phyloP scores from a whole-genome alignment of 768 basidiomycete genomes.

The Suillus hirtellus region DNA sequence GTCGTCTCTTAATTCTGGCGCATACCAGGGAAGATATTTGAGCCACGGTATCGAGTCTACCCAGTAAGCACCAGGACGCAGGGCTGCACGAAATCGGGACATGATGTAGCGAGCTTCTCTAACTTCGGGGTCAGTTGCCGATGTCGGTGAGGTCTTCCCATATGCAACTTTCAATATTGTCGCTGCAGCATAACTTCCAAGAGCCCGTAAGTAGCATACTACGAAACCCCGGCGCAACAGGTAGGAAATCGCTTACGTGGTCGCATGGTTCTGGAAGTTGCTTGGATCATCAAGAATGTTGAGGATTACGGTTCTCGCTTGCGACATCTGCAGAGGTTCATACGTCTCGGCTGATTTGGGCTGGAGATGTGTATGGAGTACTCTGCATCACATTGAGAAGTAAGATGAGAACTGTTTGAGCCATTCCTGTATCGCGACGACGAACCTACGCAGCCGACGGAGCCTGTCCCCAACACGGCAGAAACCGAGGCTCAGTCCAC shows the following conservation, averaged over 20 bases:
- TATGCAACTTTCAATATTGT: slow-evolving; percentile 21
- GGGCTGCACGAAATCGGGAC: slow-evolving; percentile 17
- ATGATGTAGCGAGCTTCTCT: not conserved
- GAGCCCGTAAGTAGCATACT: not conserved
- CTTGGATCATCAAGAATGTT: not conserved
- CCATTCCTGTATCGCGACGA: not conserved
- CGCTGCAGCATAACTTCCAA: not conserved
- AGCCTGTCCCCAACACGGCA: not conserved
- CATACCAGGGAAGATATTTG: slow-evolving; percentile 27
- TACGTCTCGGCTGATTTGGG: not conserved
- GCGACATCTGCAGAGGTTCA: not conserved
- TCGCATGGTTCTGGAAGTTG: not conserved
- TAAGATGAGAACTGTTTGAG: not conserved
- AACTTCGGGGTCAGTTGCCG: slow-evolving; percentile 17
- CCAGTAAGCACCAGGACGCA: slow-evolving; percentile 51
- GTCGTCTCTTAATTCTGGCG: slow-evolving; percentile 22
- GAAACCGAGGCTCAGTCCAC: not conserved
- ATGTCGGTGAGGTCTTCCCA: slow-evolving; percentile 43
- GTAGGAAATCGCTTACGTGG: not conserved
- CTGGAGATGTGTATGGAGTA: slow-evolving; percentile 15
- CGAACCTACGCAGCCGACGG: not conserved
- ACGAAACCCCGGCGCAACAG: no score
- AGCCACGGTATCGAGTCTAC: slow-evolving; percentile 52
- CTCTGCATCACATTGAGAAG: not conserved
- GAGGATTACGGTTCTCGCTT: not conserved